Percentiles rank a stretch among this genome's conserved stretches.
Evolutionary conservation across 2,329 filamentous ascomycete genomes (phyloP).

Genomic region (Penicillium sp.): DNA sequence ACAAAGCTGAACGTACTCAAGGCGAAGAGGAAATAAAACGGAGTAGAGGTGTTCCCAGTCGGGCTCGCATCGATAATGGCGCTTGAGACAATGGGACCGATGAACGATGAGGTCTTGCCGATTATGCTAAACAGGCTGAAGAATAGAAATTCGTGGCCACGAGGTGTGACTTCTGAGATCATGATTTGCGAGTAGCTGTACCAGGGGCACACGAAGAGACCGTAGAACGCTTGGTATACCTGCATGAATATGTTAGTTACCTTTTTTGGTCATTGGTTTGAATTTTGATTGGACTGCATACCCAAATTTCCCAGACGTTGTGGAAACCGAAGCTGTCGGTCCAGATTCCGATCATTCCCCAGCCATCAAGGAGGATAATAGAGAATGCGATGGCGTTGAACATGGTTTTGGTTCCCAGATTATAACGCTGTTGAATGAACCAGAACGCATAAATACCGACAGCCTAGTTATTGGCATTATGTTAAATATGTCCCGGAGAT

Average conservation of each 20-base stretch:
- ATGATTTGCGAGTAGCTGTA: conserved; percentile 70
- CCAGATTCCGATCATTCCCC: conserved; percentile 62
- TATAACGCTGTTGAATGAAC: conserved; percentile 59
- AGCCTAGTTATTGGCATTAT: conserved; percentile 21
- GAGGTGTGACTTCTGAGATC: conserved; percentile 67
- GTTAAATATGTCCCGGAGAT: too few species aligned
- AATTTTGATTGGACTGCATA: conserved; percentile 10
- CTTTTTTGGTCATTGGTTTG: background rate
- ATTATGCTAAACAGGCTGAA: conserved; percentile 69
- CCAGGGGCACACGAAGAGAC: conserved; percentile 67
- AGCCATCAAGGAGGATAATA: conserved; percentile 60
- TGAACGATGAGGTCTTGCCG: conserved; percentile 67
- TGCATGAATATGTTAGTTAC: conserved; percentile 2
- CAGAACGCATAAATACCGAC: conserved; percentile 64
- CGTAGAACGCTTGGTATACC: conserved; percentile 58
- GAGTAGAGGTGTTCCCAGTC: conserved; percentile 56
- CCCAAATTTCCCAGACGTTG: conserved; percentile 55
- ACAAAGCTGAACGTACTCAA: conserved; percentile 57
- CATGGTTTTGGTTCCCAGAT: conserved; percentile 65
- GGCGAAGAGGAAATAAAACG: conserved; percentile 66
- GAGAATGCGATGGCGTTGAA: conserved; percentile 63
- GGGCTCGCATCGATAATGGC: conserved; percentile 66
- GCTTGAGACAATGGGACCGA: conserved; percentile 66
- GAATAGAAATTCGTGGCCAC: conserved; percentile 69
- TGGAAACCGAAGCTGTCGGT: conserved; percentile 56